Evolutionary conservation across 345 rosid genomes (phyloP).

Genomic region (Rubroshorea leprosula): DNA sequence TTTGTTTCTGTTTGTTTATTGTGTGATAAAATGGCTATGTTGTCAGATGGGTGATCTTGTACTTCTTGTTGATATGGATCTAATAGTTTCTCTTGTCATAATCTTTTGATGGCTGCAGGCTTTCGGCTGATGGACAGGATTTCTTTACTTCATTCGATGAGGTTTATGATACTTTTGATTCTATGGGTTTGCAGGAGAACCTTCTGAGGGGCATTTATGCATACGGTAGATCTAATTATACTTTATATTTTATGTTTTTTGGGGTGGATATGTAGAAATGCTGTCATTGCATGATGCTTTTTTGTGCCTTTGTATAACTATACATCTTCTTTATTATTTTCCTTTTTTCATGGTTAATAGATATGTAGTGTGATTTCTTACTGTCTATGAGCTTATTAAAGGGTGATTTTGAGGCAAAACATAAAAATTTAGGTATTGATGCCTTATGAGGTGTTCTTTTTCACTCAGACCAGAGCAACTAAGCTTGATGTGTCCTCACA

Average conservation of each 20-base stretch:
- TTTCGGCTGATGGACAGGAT: conserved; percentile 50
- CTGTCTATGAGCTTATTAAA: neutral
- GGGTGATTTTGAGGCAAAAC: neutral
- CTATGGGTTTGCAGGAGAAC: conserved; percentile 79
- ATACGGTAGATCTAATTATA: conserved; percentile 37
- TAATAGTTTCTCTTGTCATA: conserved; percentile 6
- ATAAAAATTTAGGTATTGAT: neutral
- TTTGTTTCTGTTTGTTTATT: neutral
- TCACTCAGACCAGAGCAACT: neutral
- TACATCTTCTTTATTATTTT: neutral
- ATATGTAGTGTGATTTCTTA: too few relatives aligned
- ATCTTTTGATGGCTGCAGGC: conserved; percentile 33
- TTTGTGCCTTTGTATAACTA: neutral
- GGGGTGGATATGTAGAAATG: too few relatives aligned
- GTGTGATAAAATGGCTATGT: neutral
- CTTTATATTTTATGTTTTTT: neutral
- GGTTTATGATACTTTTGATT: conserved; percentile 61
- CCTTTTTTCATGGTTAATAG: too few relatives aligned
- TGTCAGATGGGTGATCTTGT: neutral
- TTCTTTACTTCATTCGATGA: conserved; percentile 71
- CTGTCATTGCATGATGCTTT: neutral
- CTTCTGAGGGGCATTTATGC: conserved; percentile 84
- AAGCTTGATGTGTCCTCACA: neutral
- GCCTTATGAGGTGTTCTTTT: neutral
- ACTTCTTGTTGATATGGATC: conserved; percentile 1